Evolutionary conservation across 2,329 filamentous ascomycete species (phyloP).

Genomic region (Botrytis pseudocinerea): DNA sequence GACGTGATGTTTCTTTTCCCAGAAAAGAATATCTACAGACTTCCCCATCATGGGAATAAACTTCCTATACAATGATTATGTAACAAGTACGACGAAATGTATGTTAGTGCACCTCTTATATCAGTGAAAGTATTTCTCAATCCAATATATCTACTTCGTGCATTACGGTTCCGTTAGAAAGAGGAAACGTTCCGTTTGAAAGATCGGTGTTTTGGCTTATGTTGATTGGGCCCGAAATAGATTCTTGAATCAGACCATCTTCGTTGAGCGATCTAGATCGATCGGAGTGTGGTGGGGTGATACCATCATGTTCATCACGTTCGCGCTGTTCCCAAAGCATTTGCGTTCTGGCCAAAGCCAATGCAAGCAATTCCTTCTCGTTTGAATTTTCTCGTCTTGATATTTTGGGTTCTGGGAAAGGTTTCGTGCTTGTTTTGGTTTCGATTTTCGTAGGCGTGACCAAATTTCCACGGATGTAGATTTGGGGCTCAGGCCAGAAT

Average conservation of each 20-base stretch:
- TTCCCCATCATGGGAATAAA: not conserved
- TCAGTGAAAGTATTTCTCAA: not conserved
- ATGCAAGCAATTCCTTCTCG: constrained; percentile 57
- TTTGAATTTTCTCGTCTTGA: constrained; percentile 54
- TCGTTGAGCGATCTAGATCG: constrained; percentile 38
- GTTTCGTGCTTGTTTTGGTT: constrained; percentile 49
- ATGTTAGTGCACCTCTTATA: not conserved
- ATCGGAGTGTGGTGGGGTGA: constrained; percentile 39
- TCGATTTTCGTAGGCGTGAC: constrained; percentile 45
- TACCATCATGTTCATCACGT: constrained; percentile 34
- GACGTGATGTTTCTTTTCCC: not conserved
- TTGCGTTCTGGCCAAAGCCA: constrained; percentile 58
- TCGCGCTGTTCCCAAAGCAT: constrained; percentile 52
- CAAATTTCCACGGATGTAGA: constrained; percentile 58
- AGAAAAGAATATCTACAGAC: constrained; percentile 2
- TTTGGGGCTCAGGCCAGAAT: constrained; percentile 58
- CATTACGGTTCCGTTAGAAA: not conserved
- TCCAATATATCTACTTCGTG: constrained; percentile 4
- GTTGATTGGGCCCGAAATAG: not conserved
- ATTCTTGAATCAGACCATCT: constrained; percentile 14
- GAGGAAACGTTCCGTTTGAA: constrained; percentile 10
- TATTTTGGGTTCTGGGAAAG: constrained; percentile 56
- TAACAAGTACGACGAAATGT: not conserved
- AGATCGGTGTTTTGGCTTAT: constrained; percentile 5
- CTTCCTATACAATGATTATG: constrained; percentile 6